Percentiles rank a stretch among this genome's conserved stretches.
phyloP scores from a whole-genome alignment of 2,329 filamentous ascomycete species.

The Aspergillus ochraceoroseus region DNA sequence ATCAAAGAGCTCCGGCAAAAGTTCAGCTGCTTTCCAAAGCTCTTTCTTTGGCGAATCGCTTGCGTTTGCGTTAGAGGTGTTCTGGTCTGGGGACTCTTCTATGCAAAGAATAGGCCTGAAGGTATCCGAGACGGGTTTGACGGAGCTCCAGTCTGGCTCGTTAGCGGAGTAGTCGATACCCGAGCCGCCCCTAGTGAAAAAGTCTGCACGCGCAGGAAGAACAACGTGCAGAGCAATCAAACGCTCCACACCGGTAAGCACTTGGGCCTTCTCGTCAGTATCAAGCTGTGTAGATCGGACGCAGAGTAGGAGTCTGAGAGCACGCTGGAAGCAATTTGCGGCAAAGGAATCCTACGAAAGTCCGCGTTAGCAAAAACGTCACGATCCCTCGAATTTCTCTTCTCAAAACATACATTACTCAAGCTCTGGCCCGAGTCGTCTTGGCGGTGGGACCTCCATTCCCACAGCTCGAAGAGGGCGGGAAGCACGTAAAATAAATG shows the following conservation, averaged over 20 bases:
- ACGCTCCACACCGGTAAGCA: conserved; percentile 35
- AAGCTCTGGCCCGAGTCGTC: conserved; percentile 33
- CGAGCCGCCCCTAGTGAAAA: conserved; percentile 34
- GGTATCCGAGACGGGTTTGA: conserved; percentile 36
- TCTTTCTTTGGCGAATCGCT: conserved; percentile 14
- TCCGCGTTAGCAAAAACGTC: conserved; percentile 11
- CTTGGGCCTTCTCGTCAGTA: conserved; percentile 30
- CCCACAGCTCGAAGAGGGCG: conserved; percentile 37
- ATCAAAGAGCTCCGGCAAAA: conserved; percentile 44
- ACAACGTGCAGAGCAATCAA: conserved; percentile 42
- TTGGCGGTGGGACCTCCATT: conserved; percentile 33
- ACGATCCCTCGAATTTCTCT: neutral
- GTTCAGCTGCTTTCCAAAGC: conserved; percentile 31
- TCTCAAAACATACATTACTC: conserved; percentile 31
- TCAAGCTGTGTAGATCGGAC: conserved; percentile 27
- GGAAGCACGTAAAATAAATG: conserved; percentile 35
- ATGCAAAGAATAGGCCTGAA: conserved; percentile 35
- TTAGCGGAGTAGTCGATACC: conserved; percentile 34
- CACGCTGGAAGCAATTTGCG: conserved; percentile 33
- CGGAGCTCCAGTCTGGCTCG: conserved; percentile 33
- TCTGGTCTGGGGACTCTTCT: conserved; percentile 14
- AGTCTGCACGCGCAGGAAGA: conserved; percentile 37
- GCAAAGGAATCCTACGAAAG: conserved; percentile 28
- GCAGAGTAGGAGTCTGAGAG: conserved; percentile 32
- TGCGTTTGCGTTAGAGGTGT: neutral